Conservation (phyloP, 352 stramenopile species). For the Globisporangium barbulae region DNA sequence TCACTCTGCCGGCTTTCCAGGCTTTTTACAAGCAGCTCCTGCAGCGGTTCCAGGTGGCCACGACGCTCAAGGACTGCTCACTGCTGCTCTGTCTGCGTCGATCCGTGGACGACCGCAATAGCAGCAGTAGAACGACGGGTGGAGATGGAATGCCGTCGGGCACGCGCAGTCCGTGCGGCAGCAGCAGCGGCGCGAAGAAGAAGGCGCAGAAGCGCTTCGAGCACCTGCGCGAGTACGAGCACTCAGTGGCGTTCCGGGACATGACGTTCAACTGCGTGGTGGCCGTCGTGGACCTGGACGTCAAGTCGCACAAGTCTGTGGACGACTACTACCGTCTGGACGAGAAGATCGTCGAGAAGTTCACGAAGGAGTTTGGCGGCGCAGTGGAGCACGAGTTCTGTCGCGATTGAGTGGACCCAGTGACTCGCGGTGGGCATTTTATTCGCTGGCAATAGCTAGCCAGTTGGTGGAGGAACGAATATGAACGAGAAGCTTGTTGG, state of each 20-base stretch:
- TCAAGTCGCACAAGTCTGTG: constrained; percentile 87
- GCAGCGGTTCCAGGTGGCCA: constrained; percentile 78
- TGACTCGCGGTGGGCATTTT: background rate
- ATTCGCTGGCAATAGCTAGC: background rate
- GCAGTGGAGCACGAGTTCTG: constrained; percentile 31
- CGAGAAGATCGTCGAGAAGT: constrained; percentile 73
- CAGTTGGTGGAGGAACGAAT: background rate
- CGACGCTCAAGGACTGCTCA: constrained; percentile 84
- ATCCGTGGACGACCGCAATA: constrained; percentile 25
- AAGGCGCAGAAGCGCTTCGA: constrained; percentile 36
- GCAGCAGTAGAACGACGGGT: background rate
- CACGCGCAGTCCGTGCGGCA: constrained; percentile 13
- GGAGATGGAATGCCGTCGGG: background rate
- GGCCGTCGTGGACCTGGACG: constrained; percentile 82
- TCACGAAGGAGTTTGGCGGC: constrained; percentile 38
- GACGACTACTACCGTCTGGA: constrained; percentile 80
- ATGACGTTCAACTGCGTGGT: constrained; percentile 77
- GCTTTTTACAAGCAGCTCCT: constrained; percentile 57
- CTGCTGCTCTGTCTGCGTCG: constrained; percentile 70
- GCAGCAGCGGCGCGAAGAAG: constrained; percentile 14
- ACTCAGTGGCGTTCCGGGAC: constrained; percentile 55
- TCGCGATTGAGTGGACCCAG: constrained; percentile 28
- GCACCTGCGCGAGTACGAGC: constrained; percentile 67
- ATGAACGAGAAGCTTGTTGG: background rate
- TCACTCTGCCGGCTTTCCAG: constrained; percentile 41